Evolutionary conservation across 1,284 basidiomycete genomes (phyloP).

Genomic region (Singerocomus rubriflavus): DNA sequence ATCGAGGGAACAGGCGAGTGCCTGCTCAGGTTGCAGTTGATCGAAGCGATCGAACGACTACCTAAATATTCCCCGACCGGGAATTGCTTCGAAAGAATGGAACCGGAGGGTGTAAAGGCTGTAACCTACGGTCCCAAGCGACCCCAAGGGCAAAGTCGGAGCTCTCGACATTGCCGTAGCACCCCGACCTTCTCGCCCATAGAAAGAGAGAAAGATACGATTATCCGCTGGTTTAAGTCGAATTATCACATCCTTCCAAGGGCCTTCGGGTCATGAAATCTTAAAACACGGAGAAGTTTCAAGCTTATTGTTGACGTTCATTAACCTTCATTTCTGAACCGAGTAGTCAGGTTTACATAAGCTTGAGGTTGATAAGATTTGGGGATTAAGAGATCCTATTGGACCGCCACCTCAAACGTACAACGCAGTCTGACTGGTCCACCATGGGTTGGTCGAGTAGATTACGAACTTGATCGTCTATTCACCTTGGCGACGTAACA

Average conservation of each 20-base stretch:
- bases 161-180: constrained; percentile 26
- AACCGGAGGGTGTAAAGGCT: background rate
- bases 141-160: constrained; percentile 8
- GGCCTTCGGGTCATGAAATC: constrained; percentile 24
- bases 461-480: constrained; percentile 1
- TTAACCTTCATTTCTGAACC: constrained; percentile 8
- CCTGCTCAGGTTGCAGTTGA: constrained; percentile 5
- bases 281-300: constrained; percentile 30
- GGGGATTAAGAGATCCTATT: background rate
- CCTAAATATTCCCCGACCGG: background rate
- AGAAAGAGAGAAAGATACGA: background rate
- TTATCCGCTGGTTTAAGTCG: constrained; percentile 8
- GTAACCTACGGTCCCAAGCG: background rate
- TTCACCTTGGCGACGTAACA: constrained; percentile 31
- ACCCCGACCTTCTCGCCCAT: background rate
- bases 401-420: constrained; percentile 1
- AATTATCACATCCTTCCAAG: constrained; percentile 3
- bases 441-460: constrained; percentile 27
- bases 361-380: constrained; percentile 24
- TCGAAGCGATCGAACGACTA: constrained; percentile 8
- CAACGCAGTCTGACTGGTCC: background rate
- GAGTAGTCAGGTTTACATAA: constrained; percentile 22
- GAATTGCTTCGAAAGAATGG: constrained; percentile 21
- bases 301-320: constrained; percentile 24
- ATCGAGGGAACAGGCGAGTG: constrained; percentile 9